Base-by-base conservation (phyloP, 768 basidiomycete genomes). In the Suillus bovinus region DNA sequence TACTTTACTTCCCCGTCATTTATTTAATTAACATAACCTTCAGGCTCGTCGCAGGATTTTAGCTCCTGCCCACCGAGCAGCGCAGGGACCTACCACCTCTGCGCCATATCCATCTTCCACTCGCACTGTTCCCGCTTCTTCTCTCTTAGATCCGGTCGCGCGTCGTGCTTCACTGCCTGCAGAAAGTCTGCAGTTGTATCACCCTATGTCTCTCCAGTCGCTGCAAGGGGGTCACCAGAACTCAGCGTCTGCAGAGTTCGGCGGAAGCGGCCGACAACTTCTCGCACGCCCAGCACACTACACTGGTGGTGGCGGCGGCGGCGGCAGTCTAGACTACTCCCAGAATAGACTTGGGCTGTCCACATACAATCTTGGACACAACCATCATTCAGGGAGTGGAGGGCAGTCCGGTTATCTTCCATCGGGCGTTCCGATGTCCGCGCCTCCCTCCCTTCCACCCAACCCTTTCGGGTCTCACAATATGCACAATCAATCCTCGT, bases 11-110 rank as follows among this genome's bases (percentile, higher is more conserved):
- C 61, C 54, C 27, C 58, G 50, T 61, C 39, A 63, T 58, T 50
- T 42, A 44, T 60, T 70, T 33, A 56, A 63, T 61, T 53, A 64
- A 66, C 63, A n/a, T 31, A 60, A 54, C 61, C 61, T 64, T 38
- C 71, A 93, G 91, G 91, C 91, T 66, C 84, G 91, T 27, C 85
- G 91, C 64, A 86, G 91, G 67, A 93, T 93, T 71, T 84, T 93
- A 62, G 91, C 91, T 11, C 91, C 91, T 29, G 91, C 90, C 0
- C 89, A 91, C 63, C 86, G 88, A 65, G 85, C 89, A 14, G 85
- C 89, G 0, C 84, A 86, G 11, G 87, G 87, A 3, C 90, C 91
- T 2, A 91, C 90, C 4, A 92, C 91, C 0, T 90, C 89, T 6
- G 83, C 86, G 1, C 90, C 91, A 20, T 92, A 86, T 76, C 85